Base-by-base conservation (phyloP, 2,329 filamentous ascomycete species). In the Penicillium decumbens region DNA sequence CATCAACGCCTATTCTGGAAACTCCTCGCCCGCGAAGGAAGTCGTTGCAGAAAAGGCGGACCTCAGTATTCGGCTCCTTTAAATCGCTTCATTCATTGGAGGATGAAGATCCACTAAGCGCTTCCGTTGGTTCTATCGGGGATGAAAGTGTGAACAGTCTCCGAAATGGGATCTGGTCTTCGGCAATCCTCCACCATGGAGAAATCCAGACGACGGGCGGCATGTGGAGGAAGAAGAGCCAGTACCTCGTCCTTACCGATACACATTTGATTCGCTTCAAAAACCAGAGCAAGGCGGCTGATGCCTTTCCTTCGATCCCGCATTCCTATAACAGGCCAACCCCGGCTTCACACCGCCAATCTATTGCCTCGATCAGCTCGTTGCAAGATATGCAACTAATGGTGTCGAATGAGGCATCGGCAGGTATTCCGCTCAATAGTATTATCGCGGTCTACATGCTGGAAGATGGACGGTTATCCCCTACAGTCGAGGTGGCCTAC, bases 181-280 rank as follows among this genome's bases (percentile, higher is more conserved):
- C 59, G 13, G 70, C 74, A 27, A 81, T 87, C 18, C 68, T 87
- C 32, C 78, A 84, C 54, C 80, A 87, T 70, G 85, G 84, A 32
- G 84, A 87, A 63, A 81, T 87, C 13, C 84, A 88, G 67, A 87
- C 82, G 10, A 82, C 81, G 42, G 83, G 80, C 48, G 80, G 81
- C 51, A 81, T 88, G 76, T 85, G 87, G 69, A 76, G 84, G 64
- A 87, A 86, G 71, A 86, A 84, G 71, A 84, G 79, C 67, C 84
- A 88, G 65, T 88, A 85, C 60, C 72, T 88, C 47, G 85, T 88
- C 12, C 72, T 88, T 56, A 88, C 84, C 6, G 84, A 87, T 56
- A 80, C 78, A 5, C 82, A 87, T 65, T 70, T 88, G 47, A 70
- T 87, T 47, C 78, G 84, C 10, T 87, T 85, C 72, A 86, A 87